Percentiles rank a stretch among this genome's conserved stretches.
Evolutionary conservation across 2,329 filamentous ascomycete genomes (phyloP).

Genomic region (Bertia moriformis): DNA sequence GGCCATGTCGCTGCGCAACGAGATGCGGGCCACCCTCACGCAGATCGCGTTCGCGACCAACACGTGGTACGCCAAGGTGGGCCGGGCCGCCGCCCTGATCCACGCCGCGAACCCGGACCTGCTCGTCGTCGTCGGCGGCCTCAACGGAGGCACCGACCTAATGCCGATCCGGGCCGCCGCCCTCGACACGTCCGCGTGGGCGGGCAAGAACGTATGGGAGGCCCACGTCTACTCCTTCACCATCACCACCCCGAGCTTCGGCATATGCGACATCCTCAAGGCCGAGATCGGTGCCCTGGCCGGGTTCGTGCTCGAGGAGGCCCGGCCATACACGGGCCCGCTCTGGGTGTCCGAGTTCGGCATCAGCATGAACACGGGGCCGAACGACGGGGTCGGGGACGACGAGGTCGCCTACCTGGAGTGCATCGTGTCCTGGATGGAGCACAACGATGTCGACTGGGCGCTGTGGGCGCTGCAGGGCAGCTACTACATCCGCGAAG

Average conservation of each 20-base stretch:
- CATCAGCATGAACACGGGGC: conserved; percentile 28
- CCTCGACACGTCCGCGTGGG: conserved; percentile 29
- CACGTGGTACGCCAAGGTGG: conserved; percentile 35
- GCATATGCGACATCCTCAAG: conserved; percentile 26
- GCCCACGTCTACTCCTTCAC: conserved; percentile 43
- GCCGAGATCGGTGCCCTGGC: conserved; percentile 27
- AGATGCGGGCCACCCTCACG: conserved; percentile 32
- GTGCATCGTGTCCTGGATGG: conserved; percentile 36
- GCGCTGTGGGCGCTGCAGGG: conserved; percentile 42
- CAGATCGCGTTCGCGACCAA: conserved; percentile 27
- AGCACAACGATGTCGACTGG: conserved; percentile 42
- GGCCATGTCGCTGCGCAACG: conserved; percentile 41
- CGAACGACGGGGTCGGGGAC: conserved; percentile 22
- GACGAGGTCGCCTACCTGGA: conserved; percentile 30
- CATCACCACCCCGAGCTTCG: conserved; percentile 25
- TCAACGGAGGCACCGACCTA: conserved; percentile 36
- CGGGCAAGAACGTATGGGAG: conserved; percentile 42
- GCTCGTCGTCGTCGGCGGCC: conserved; percentile 37
- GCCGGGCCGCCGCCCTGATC: conserved; percentile 28
- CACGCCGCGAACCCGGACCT: conserved; percentile 34
- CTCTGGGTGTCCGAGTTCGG: conserved; percentile 46
- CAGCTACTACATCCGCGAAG: conserved; percentile 40
- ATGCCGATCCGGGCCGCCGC: conserved; percentile 20
- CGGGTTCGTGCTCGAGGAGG: conserved; percentile 36
- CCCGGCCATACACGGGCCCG: conserved; percentile 30